These are phyloP conservation scores for Kluyveromyces aestuarii DNA, from an alignment of 805 yeast genomes.

Conservation along the genomic window DNA sequence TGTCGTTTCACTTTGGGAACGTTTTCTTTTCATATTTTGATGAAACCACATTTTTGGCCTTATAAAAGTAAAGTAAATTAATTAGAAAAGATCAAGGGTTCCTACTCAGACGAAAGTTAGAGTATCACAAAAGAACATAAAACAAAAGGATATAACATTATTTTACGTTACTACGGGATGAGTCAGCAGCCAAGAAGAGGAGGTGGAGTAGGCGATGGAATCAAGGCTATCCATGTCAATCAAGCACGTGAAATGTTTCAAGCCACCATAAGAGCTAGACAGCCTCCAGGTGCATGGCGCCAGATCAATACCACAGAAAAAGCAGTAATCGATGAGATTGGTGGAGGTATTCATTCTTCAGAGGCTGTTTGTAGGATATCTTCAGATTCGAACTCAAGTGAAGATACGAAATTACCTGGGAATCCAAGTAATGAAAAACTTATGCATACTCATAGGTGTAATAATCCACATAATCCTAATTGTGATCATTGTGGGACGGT, in stretches of 20 bases:
- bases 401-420: background rate
- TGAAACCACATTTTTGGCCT: background rate
- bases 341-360: background rate
- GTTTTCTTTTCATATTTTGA: too few relatives aligned
- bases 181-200: slow-evolving; percentile 1
- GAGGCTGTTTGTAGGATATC: background rate
- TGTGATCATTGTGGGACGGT: slow-evolving; percentile 64
- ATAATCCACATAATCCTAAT: slow-evolving; percentile 33
- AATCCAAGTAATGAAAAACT: background rate
- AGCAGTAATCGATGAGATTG: background rate
- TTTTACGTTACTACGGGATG: background rate
- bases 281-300: background rate
- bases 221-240: slow-evolving; percentile 46
- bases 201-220: slow-evolving; percentile 25
- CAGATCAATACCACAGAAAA: background rate
- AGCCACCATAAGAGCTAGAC: slow-evolving; percentile 28
- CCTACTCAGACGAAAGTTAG: background rate
- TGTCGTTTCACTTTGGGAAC: too few relatives aligned
- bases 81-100: background rate
- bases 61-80: background rate
- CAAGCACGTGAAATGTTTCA: slow-evolving; percentile 58
- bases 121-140: background rate
- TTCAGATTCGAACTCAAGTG: background rate
- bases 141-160: background rate
- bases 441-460: slow-evolving; percentile 17